Evolutionary conservation across 352 stramenopile species (phyloP).

Genomic region (Globisporangium radiosum): DNA sequence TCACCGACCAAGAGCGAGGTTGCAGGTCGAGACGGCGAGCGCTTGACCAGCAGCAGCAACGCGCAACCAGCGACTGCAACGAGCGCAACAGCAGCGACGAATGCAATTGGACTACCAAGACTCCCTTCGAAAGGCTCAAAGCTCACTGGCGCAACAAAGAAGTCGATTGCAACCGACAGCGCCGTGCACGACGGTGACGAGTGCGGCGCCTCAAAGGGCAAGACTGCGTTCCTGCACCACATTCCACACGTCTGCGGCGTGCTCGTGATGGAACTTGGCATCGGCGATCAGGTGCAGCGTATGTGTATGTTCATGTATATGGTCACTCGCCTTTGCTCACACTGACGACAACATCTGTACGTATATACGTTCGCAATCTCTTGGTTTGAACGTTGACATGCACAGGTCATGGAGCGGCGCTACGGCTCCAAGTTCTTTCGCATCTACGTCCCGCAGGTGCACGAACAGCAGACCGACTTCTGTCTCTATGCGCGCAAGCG

Average conservation of each 20-base stretch:
- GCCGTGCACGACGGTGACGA: constrained; percentile 17
- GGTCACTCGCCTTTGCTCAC: background rate
- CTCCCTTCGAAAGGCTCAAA: constrained; percentile 13
- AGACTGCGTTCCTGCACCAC: constrained; percentile 67
- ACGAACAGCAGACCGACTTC: constrained; percentile 62
- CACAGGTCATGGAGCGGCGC: constrained; percentile 29
- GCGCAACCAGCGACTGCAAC: background rate
- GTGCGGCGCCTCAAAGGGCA: constrained; percentile 21
- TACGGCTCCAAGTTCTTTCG: constrained; percentile 70
- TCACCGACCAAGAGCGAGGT: constrained; percentile 22
- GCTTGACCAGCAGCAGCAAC: background rate
- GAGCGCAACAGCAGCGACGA: background rate
- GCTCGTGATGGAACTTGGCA: constrained; percentile 63
- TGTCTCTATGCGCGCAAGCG: constrained; percentile 74
- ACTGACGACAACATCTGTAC: background rate
- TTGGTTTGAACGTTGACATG: background rate
- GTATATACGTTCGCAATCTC: background rate
- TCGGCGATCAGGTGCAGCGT: constrained; percentile 26
- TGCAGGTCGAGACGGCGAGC: constrained; percentile 4
- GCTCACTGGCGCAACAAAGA: constrained; percentile 12
- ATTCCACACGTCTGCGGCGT: constrained; percentile 40
- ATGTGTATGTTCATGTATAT: too few relatives aligned
- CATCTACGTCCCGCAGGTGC: constrained; percentile 70
- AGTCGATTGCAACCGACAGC: constrained; percentile 16
- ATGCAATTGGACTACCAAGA: background rate